These are phyloP conservation scores for Solanum clarkiae DNA, from an alignment of 257 asterid species.

Conservation along the genomic window DNA sequence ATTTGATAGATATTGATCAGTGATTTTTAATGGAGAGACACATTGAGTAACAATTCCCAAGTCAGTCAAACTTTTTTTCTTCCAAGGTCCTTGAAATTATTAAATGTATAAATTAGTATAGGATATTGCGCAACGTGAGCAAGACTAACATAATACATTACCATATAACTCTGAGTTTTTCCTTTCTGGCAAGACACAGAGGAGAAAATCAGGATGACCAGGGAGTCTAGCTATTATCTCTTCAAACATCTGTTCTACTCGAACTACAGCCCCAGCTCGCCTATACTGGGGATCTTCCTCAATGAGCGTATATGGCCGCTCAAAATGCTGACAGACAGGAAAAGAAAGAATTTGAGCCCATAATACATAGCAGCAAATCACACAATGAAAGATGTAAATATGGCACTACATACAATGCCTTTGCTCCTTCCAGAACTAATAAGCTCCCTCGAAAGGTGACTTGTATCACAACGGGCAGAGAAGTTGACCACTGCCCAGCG, in stretches of 20 bases:
- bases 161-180: constrained; percentile 78
- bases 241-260: constrained; percentile 88
- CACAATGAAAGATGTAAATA: not conserved
- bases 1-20: constrained; percentile 67
- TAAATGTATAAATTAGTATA: not conserved
- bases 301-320: constrained; percentile 68
- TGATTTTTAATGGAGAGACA: constrained; percentile 61
- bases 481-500: constrained; percentile 88
- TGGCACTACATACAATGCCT: constrained; percentile 66
- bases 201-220: constrained; percentile 66
- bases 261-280: constrained; percentile 46
- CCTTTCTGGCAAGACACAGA: constrained; percentile 79
- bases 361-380: not conserved
- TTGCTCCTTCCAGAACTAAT: constrained; percentile 69
- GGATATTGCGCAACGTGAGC: not conserved
- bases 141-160: constrained; percentile 6
- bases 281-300: constrained; percentile 68
- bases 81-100: constrained; percentile 79
- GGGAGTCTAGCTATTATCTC: constrained; percentile 49
- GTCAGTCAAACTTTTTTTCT: constrained; percentile 60
- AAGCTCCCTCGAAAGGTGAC: constrained; percentile 76
- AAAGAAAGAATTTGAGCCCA: constrained; percentile 1
- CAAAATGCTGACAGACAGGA: constrained; percentile 46
- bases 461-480: constrained; percentile 64
- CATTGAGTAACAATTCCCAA: constrained; percentile 78